Percentiles rank a stretch among this genome's conserved stretches.
phyloP scores from a whole-genome alignment of 2,329 filamentous ascomycete species.

The Coleophoma eucalyptorum region DNA sequence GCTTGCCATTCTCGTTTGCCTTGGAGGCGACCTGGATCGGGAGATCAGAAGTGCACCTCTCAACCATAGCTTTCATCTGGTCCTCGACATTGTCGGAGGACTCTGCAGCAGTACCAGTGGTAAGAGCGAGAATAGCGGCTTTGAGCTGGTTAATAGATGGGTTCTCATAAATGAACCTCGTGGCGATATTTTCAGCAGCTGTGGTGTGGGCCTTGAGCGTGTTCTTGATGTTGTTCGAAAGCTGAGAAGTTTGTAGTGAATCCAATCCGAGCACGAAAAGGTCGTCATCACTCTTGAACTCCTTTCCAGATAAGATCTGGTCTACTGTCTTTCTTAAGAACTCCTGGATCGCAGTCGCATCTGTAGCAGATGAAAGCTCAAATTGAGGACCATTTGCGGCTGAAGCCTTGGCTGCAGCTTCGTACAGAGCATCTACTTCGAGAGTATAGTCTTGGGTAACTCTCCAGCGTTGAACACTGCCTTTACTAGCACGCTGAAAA shows the following conservation, averaged over 20 bases:
- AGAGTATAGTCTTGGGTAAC: slow-evolving; percentile 23
- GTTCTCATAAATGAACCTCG: background rate
- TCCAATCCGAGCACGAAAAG: slow-evolving; percentile 2
- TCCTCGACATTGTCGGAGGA: background rate
- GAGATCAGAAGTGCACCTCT: slow-evolving; percentile 2
- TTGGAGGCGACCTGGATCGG: background rate
- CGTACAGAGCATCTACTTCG: slow-evolving; percentile 28
- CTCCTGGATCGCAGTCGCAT: slow-evolving; percentile 25
- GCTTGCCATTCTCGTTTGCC: background rate
- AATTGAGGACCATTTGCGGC: slow-evolving; percentile 3
- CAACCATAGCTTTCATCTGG: slow-evolving; percentile 2
- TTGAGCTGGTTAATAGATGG: background rate
- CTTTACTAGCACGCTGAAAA: slow-evolving; percentile 29
- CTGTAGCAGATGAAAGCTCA: slow-evolving; percentile 6
- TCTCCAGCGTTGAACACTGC: slow-evolving; percentile 27
- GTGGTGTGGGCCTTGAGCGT: background rate
- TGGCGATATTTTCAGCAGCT: background rate
- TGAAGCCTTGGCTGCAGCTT: background rate
- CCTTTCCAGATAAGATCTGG: slow-evolving; percentile 17
- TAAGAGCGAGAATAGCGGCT: background rate
- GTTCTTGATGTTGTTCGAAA: background rate
- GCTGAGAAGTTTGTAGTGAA: slow-evolving; percentile 1
- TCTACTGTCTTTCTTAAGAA: slow-evolving; percentile 19
- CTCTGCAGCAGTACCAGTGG: background rate
- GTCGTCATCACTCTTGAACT: no score